Evolutionary conservation across 768 basidiomycete species (phyloP).

Genomic region (Flagelloscypha sp.): DNA sequence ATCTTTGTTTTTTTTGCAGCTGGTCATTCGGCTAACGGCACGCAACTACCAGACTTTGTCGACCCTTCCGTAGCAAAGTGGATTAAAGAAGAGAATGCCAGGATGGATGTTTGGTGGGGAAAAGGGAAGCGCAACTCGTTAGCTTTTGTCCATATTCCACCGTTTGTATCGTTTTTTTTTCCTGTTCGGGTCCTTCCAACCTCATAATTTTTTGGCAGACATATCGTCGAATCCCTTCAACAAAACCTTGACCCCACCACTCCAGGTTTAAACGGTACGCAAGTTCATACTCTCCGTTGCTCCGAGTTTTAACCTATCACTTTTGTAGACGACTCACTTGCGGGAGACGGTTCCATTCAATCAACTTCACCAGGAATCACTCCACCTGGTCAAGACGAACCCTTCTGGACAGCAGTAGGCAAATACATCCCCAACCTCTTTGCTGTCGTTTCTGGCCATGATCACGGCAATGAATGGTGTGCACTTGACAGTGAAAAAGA

Average conservation of each 20-base stretch:
- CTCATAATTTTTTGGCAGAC: conserved; percentile 21
- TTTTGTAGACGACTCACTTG: conserved; percentile 42
- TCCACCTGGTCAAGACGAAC: conserved; percentile 37
- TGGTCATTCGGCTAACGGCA: conserved; percentile 35
- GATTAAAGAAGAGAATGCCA: conserved; percentile 44
- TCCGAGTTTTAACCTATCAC: too few species aligned
- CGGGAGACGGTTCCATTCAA: conserved; percentile 51
- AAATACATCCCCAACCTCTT: conserved; percentile 55
- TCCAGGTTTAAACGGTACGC: conserved; percentile 36
- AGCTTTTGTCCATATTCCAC: conserved; percentile 72
- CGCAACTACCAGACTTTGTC: conserved; percentile 57
- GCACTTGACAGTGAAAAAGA: conserved; percentile 52
- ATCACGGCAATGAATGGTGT: conserved; percentile 79
- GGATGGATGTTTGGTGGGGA: conserved; percentile 56
- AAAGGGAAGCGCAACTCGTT: conserved; percentile 43
- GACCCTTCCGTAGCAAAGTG: conserved; percentile 53
- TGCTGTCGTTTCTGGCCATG: conserved; percentile 65
- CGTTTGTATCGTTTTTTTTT: conserved; percentile 30
- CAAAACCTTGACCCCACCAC: conserved; percentile 23
- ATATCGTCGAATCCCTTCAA: conserved; percentile 30
- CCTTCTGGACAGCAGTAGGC: conserved; percentile 58
- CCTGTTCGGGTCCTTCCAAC: not conserved
- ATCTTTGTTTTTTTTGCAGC: conserved; percentile 33
- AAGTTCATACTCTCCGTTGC: not conserved
- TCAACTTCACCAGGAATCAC: conserved; percentile 36